Conservation (phyloP, 1,139 yeast genomes). For the Candida glucosophila region DNA sequence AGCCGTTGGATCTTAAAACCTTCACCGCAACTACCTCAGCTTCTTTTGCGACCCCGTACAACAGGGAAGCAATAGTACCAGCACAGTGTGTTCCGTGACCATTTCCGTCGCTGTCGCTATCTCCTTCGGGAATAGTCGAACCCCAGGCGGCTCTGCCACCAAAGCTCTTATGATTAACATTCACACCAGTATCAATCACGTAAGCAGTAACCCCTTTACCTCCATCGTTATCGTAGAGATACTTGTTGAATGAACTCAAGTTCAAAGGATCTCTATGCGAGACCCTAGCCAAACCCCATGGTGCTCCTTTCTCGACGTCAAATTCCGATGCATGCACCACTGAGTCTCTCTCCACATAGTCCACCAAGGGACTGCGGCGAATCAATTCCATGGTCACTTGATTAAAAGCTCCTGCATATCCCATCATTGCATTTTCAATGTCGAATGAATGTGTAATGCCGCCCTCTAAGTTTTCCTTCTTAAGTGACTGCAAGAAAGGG, state of each 20-base stretch:
- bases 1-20: conserved; percentile 32
- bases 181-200: conserved; percentile 37
- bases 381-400: conserved; percentile 18
- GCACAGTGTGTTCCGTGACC: conserved; percentile 55
- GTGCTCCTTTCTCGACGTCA: conserved; percentile 29
- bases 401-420: conserved; percentile 27
- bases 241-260: conserved; percentile 43
- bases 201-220: conserved; percentile 38
- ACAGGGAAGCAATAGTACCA: conserved; percentile 34
- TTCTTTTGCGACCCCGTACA: conserved; percentile 36
- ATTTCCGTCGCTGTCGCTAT: conserved; percentile 27
- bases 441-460: conserved; percentile 56
- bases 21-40: conserved; percentile 35
- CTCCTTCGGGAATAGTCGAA: conserved; percentile 29
- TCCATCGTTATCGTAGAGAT: conserved; percentile 29
- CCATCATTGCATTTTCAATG: conserved; percentile 17
- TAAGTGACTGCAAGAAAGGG: conserved; percentile 32
- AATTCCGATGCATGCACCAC: conserved; percentile 23
- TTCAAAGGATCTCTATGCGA: conserved; percentile 18
- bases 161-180: conserved; percentile 31
- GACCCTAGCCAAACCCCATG: conserved; percentile 35
- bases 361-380: conserved; percentile 20
- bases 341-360: conserved; percentile 30
- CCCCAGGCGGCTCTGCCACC: conserved; percentile 39
- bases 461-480: conserved; percentile 26